Evolutionary conservation across 257 asterid species (phyloP), one percentile per base, ranked within the genome.

Genomic region (Cinchona pubescens): DNA sequence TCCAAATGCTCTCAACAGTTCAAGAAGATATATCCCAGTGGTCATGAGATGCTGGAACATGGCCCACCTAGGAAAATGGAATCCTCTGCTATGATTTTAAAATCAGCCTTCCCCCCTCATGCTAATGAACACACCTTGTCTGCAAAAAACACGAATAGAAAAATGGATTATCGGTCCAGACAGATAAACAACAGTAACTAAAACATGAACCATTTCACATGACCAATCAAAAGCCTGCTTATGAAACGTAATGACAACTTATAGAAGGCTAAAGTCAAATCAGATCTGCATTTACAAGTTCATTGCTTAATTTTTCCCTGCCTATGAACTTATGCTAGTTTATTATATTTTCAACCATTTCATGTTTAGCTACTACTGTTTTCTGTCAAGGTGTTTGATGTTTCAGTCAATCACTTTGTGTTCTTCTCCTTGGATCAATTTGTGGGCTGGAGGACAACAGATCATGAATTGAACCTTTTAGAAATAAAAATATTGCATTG

Each of bases 121-220:
- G 86, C 88, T 87, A 87, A 66, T 25, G 89, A 87, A 81, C 97
- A 92, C 59, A 90, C 90, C 88, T 90, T 88, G 74, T 87, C 97
- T 92, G 90, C 76, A 79, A 73, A n/a, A 30, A 63, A 59, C 72
- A 75, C 61, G 63, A 77, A 55, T 1, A 53, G 67, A 30, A 58
- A 58, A 35, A 16, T 66, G 21, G 14, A n/a, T 27, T 25, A 53
- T 68, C 45, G 43, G 34, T 68, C 42, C 34, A 35, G 30, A 38
- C 55, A 58, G 14, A 60, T 7, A n/a, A 56, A 29, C n/a, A n/a
- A 10, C 40, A 43, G 21, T 27, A 27, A 13, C 23, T 14, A 45
- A 23, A 19, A 25, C 45, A 1, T 12, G 2, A 25, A 30, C 18
- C 32, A 27, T 8, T 7, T 25, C 40, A 45, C 25, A 29, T 23